A percentile compares a stretch with the other conserved stretches of the same genome.
These are phyloP conservation scores for Solanum pinnatisectum DNA, from an alignment of 257 asterid genomes.

Conservation along the genomic window DNA sequence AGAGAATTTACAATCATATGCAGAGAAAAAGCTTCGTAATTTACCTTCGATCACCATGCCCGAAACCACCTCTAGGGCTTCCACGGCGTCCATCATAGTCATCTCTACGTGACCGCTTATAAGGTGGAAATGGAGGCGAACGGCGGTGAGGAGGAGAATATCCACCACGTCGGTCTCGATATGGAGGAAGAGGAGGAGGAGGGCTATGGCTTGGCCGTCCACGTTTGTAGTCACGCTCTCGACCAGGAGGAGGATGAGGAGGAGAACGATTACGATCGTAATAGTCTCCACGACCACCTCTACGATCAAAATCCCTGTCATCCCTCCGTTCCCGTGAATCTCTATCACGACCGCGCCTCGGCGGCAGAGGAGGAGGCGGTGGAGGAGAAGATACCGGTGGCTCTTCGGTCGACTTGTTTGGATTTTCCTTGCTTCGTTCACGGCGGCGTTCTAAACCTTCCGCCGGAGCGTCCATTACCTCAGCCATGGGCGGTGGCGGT, in stretches of 20 bases:
- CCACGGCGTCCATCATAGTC: slow-evolving; percentile 72
- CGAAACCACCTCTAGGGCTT: slow-evolving; percentile 89
- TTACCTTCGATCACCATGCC: slow-evolving; percentile 79
- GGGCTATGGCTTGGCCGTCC: slow-evolving; percentile 77
- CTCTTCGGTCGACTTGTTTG: slow-evolving; percentile 26
- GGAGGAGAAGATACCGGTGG: slow-evolving; percentile 46
- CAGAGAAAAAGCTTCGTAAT: not conserved
- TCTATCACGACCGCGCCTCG: slow-evolving; percentile 58
- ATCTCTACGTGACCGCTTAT: slow-evolving; percentile 69
- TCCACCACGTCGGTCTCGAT: slow-evolving; percentile 71
- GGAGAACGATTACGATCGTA: slow-evolving; percentile 73
- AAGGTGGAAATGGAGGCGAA: slow-evolving; percentile 39
- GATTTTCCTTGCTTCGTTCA: slow-evolving; percentile 12
- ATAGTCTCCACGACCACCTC: slow-evolving; percentile 50
- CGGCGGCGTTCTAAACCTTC: slow-evolving; percentile 24
- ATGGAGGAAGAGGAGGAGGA: slow-evolving; percentile 85
- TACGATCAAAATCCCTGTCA: slow-evolving; percentile 68
- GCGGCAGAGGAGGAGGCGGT: slow-evolving; percentile 30
- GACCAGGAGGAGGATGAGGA: slow-evolving; percentile 42
- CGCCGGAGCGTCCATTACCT: slow-evolving; percentile 22
- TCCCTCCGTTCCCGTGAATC: slow-evolving; percentile 71
- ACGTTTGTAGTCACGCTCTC: slow-evolving; percentile 68
- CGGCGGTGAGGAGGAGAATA: slow-evolving; percentile 64
- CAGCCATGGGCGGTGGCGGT: slow-evolving; percentile 30
- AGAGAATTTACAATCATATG: not conserved